These are phyloP conservation scores for Nitzschia putrida DNA, from an alignment of 108 stramenopile species.

Conservation along the genomic window DNA sequence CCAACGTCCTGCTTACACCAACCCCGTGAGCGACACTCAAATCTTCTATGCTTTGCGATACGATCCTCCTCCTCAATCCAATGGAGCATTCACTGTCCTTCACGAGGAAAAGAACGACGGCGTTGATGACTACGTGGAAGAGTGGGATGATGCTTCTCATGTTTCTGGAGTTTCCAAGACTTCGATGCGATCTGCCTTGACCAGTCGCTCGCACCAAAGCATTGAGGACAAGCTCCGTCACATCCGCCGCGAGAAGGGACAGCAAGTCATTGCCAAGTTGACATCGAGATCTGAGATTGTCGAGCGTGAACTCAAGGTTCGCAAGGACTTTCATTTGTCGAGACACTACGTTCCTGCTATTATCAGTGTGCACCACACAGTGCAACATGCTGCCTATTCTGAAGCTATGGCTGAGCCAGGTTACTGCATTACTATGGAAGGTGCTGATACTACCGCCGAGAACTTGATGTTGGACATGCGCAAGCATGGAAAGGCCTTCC, in stretches of 20 bases:
- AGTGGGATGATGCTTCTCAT: slow-evolving; percentile 81
- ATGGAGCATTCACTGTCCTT: slow-evolving; percentile 67
- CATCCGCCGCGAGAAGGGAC: slow-evolving; percentile 84
- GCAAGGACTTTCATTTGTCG: slow-evolving; percentile 85
- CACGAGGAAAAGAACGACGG: slow-evolving; percentile 71
- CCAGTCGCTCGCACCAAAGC: slow-evolving; percentile 65
- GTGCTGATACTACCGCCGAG: slow-evolving; percentile 88
- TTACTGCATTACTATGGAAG: slow-evolving; percentile 91
- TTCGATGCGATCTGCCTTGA: slow-evolving; percentile 70
- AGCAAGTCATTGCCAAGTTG: slow-evolving; percentile 86
- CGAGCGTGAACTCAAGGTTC: slow-evolving; percentile 80
- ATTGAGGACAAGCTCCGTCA: slow-evolving; percentile 76
- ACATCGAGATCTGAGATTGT: slow-evolving; percentile 86
- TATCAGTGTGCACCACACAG: slow-evolving; percentile 90
- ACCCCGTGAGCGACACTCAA: slow-evolving; percentile 82
- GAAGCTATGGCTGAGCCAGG: slow-evolving; percentile 90
- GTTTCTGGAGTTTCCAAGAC: slow-evolving; percentile 69
- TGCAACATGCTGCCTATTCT: slow-evolving; percentile 88
- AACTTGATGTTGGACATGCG: slow-evolving; percentile 87
- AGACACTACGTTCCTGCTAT: slow-evolving; percentile 89
- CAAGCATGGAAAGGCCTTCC: slow-evolving; percentile 73
- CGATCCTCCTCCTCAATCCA: slow-evolving; percentile 68
- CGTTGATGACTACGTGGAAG: slow-evolving; percentile 78
- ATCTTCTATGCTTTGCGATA: slow-evolving; percentile 90
- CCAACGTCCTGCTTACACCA: slow-evolving; percentile 88